Base-by-base conservation (phyloP, 2,329 filamentous ascomycete genomes). In the Cladophialophora psammophila region DNA sequence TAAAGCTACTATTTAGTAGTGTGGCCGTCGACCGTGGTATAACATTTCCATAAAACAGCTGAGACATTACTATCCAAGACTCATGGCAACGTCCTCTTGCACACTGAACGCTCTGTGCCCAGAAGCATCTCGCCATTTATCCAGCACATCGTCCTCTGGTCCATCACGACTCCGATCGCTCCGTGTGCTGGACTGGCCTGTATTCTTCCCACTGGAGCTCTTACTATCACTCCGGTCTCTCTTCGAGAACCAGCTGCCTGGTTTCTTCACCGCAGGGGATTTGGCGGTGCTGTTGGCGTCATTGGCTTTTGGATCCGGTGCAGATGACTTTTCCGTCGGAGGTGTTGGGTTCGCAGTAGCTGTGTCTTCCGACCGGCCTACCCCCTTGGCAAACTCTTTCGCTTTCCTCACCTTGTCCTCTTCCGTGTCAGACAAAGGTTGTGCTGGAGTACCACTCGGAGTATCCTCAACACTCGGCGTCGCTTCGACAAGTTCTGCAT, bases 401-500 rank as follows among this genome's bases (percentile, higher is more conserved):
- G 70, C 71, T 57, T 64, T 68, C 31, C 58, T 65, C 34, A 69
- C 53, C 56, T 67, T 68, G 9, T 64, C 67, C 26, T 67, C 70
- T 65, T 72, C 71, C 5, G 63, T 63, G 18, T 72, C 70, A 18
- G 65, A 67, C 20, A 53, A 40, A 26, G 36, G 48, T 26, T 60
- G 68, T 36, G 61, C 60, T 31, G 77, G 77, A 48, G 81, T 78
- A 52, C 81, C 79, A 64, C 81, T 74, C 13, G 81, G 75, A 57
- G 82, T 79, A 35, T 81, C 76, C 68, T 83, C 82, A 59, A 81
- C 74, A 67, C 80, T 77, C 20, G 81, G 75, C 48, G 79, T 76
- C 9, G 90, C 81, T 76, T 99, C 95, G 38, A 97, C 92, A 3
- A 99, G 86, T 80, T 99, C 95, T 9, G 95, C 95, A 76, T 98